Percentiles rank a stretch among this genome's conserved stretches.
Conservation (phyloP, 768 basidiomycete genomes). For the Amanita rimosa region DNA sequence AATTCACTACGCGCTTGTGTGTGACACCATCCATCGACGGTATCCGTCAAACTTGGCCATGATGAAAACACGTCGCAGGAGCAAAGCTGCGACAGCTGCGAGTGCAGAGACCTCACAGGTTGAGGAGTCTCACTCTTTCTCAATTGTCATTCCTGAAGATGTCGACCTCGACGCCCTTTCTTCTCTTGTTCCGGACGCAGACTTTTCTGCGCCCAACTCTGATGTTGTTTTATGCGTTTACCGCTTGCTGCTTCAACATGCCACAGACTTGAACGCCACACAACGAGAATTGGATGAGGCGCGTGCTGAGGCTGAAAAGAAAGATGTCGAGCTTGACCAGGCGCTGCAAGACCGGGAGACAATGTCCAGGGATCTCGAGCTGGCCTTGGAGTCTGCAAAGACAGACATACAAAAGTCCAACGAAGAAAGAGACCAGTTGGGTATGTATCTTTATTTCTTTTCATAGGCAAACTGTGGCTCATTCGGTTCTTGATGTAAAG, state of each 20-base stretch:
- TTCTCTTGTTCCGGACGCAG: slow-evolving; percentile 48
- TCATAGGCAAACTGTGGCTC: background rate
- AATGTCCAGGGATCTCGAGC: slow-evolving; percentile 44
- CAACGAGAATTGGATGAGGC: slow-evolving; percentile 61
- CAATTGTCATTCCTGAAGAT: slow-evolving; percentile 51
- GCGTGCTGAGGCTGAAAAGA: slow-evolving; percentile 54
- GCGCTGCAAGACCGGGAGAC: slow-evolving; percentile 70
- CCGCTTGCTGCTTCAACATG: slow-evolving; percentile 46
- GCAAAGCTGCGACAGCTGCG: slow-evolving; percentile 38
- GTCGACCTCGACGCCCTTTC: slow-evolving; percentile 52
- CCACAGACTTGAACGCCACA: slow-evolving; percentile 38
- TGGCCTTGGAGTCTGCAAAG: slow-evolving; percentile 36
- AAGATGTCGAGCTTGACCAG: slow-evolving; percentile 79
- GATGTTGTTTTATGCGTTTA: slow-evolving; percentile 56
- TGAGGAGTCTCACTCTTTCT: slow-evolving; percentile 24
- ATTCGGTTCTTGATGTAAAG: slow-evolving; percentile 21
- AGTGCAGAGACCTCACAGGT: slow-evolving; percentile 15
- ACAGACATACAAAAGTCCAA: slow-evolving; percentile 45
- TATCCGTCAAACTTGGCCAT: slow-evolving; percentile 13
- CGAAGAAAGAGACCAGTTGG: slow-evolving; percentile 54
- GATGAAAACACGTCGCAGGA: slow-evolving; percentile 52
- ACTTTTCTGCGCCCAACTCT: slow-evolving; percentile 42
- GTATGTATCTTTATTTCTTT: slow-evolving; percentile 25
- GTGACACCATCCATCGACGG: slow-evolving; percentile 22
- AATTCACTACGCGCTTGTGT: slow-evolving; percentile 18